Evolutionary conservation across 257 asterid species (phyloP).

Genomic region (Lycium ferocissimum): DNA sequence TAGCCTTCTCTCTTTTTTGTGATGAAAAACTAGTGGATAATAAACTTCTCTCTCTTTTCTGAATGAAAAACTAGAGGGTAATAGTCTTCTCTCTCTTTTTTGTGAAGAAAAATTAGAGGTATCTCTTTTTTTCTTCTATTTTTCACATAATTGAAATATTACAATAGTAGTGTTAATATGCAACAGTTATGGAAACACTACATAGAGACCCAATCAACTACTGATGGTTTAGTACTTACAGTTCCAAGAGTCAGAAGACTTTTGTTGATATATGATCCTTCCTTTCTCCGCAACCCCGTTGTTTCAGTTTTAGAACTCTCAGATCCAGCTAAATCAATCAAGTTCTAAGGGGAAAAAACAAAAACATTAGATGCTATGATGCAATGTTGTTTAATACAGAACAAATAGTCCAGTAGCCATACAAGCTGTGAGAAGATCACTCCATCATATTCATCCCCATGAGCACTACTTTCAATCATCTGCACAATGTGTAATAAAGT

Average conservation of each 20-base stretch:
- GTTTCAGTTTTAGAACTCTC: conserved; percentile 98
- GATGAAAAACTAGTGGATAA: neutral
- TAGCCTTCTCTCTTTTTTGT: neutral
- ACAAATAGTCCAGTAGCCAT: conserved; percentile 38
- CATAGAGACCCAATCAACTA: neutral
- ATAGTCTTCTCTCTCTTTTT: neutral
- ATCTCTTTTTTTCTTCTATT: neutral
- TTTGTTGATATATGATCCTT: conserved; percentile 96
- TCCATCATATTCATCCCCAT: conserved; percentile 96
- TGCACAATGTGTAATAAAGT: conserved; percentile 38
- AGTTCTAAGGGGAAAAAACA: conserved; percentile 60
- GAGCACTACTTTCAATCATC: conserved; percentile 98
- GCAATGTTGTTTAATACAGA: conserved; percentile 11
- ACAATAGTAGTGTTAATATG: neutral
- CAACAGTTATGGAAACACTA: conserved; percentile 3
- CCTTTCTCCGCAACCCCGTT: conserved; percentile 92
- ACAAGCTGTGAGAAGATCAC: conserved; percentile 97
- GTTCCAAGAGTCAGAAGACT: conserved; percentile 99
- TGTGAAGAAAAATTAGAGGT: neutral
- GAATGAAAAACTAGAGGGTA: neutral
- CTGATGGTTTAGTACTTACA: conserved; percentile 54
- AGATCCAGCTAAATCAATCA: conserved; percentile 96
- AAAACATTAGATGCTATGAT: conserved; percentile 27
- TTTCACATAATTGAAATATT: conserved; percentile 21
- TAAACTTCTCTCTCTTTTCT: too few relatives aligned